Evolutionary conservation across 2,329 filamentous ascomycete species (phyloP).

Genomic region (Monilinia fructigena): DNA sequence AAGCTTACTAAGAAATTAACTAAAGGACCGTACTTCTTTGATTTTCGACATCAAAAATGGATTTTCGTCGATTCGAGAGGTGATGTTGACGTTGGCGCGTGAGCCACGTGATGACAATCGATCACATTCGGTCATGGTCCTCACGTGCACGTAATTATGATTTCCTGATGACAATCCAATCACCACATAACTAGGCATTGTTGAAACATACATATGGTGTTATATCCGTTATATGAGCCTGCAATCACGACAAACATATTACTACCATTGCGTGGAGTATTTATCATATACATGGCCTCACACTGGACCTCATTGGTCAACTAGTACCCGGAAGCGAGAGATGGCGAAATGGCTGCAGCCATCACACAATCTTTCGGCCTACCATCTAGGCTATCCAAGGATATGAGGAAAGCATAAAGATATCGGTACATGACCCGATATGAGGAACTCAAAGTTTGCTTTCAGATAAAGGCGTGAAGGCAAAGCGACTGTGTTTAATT

Average conservation of each 20-base stretch:
- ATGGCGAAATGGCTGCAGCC: slow-evolving; percentile 14
- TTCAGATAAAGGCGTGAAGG: slow-evolving; percentile 6
- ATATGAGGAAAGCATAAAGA: not conserved
- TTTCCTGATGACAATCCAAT: not conserved
- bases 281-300: not conserved
- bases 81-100: not conserved
- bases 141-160: not conserved
- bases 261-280: not conserved
- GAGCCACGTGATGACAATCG: not conserved
- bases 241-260: slow-evolving; percentile 6
- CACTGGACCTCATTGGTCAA: not conserved
- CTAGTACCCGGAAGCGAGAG: slow-evolving; percentile 1
- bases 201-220: not conserved
- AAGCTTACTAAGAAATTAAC: accelerated
- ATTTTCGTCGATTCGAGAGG: not conserved
- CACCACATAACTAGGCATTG: not conserved
- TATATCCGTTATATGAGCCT: slow-evolving; percentile 5
- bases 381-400: not conserved
- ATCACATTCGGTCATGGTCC: too few species aligned
- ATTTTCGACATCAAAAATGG: not conserved
- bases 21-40: not conserved
- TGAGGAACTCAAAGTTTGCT: not conserved
- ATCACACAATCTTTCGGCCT: slow-evolving; percentile 18
- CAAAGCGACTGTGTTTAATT: not conserved
- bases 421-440: not conserved